phyloP scores from a whole-genome alignment of 805 yeast species.

The Metschnikowia hibisci region DNA sequence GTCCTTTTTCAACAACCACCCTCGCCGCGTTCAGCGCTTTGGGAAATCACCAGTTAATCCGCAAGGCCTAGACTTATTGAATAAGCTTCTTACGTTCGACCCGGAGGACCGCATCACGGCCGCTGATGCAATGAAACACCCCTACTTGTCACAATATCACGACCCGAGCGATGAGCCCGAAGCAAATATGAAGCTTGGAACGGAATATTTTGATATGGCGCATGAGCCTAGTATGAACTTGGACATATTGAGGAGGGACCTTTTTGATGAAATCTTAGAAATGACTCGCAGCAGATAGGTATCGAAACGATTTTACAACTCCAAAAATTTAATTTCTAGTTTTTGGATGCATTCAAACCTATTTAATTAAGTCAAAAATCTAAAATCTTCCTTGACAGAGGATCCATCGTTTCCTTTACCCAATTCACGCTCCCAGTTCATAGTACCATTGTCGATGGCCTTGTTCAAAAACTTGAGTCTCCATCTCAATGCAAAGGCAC shows the following conservation, averaged over 20 bases:
- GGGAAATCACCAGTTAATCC: conserved; percentile 15
- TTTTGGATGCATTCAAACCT: not conserved
- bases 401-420: conserved; percentile 45
- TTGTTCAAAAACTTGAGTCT: conserved; percentile 39
- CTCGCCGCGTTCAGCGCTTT: conserved; percentile 12
- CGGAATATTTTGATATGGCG: conserved; percentile 15
- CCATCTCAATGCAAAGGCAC: conserved; percentile 37
- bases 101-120: conserved; percentile 14
- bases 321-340: not conserved
- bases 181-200: conserved; percentile 11
- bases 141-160: conserved; percentile 16
- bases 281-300: conserved; percentile 6
- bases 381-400: conserved; percentile 40
- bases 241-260: conserved; percentile 12
- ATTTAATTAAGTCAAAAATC: conserved; percentile 29
- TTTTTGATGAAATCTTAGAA: conserved; percentile 14
- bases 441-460: conserved; percentile 41
- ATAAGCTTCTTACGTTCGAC: conserved; percentile 12
- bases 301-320: not conserved
- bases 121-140: conserved; percentile 12
- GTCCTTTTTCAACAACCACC: conserved; percentile 10
- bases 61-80: conserved; percentile 15
- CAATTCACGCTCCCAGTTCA: conserved; percentile 48
- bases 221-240: conserved; percentile 11
- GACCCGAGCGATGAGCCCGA: conserved; percentile 17